Evolutionary conservation across 352 stramenopile genomes (phyloP).

Genomic region (Globisporangium sylvaticum): DNA sequence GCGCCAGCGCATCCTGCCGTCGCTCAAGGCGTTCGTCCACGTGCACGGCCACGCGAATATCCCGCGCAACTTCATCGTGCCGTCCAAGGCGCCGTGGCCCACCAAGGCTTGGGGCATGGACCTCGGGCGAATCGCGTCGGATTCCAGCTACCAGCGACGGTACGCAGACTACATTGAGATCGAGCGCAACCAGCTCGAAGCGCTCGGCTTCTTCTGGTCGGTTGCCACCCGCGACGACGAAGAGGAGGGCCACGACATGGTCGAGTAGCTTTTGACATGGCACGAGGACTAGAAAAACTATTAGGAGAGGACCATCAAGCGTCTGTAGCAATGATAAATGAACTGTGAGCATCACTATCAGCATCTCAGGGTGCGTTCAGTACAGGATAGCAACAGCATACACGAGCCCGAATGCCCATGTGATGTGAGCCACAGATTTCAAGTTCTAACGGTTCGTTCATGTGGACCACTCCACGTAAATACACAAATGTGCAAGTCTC

Average conservation of each 20-base stretch:
- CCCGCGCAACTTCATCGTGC: slow-evolving; percentile 48
- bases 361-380: neutral
- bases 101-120: slow-evolving; percentile 27
- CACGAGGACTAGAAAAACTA: too few species aligned
- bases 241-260: slow-evolving; percentile 5
- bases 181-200: slow-evolving; percentile 39
- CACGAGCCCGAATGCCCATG: too few species aligned
- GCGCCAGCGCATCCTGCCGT: slow-evolving; percentile 37
- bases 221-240: neutral
- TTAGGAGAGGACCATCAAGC: too few species aligned
- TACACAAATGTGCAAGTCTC: neutral
- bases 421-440: neutral
- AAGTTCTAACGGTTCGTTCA: neutral
- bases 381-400: neutral
- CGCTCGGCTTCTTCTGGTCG: slow-evolving; percentile 47
- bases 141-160: slow-evolving; percentile 18
- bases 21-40: slow-evolving; percentile 39
- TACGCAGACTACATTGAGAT: slow-evolving; percentile 54
- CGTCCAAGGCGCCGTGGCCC: slow-evolving; percentile 35
- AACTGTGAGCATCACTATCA: neutral
- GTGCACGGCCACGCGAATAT: slow-evolving; percentile 31
- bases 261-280: neutral
- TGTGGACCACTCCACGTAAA: neutral
- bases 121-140: slow-evolving; percentile 30
- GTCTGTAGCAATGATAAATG: neutral